These are phyloP conservation scores for Solanum tarapatanum DNA, from an alignment of 257 asterid species.

Conservation along the genomic window DNA sequence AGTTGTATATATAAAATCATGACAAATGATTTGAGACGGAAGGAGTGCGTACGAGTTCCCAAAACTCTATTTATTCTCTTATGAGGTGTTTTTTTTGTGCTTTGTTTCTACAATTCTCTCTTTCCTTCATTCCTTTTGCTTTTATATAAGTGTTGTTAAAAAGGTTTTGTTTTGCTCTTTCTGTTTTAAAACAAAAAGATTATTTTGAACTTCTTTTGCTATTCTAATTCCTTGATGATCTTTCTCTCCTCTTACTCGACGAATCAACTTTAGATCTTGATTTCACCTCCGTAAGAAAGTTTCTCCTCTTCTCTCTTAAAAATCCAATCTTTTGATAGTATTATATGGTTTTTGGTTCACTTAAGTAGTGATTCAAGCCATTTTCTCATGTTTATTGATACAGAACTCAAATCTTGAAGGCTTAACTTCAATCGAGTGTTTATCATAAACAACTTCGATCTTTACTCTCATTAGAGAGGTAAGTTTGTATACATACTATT, in stretches of 20 bases:
- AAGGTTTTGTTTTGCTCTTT: neutral
- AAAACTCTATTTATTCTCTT: conserved; percentile 1
- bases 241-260: neutral
- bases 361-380: neutral
- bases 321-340: neutral
- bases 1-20: too few species aligned
- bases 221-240: too few species aligned
- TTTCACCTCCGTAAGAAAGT: neutral
- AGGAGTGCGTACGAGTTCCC: neutral
- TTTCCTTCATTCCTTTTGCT: neutral
- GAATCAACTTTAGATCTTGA: neutral
- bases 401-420: neutral
- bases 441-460: neutral
- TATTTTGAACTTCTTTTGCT: neutral
- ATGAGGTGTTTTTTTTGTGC: neutral
- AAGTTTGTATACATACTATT: rapidly evolving
- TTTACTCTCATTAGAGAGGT: neutral
- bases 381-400: neutral
- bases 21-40: neutral
- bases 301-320: neutral
- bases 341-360: neutral
- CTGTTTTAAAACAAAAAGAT: neutral
- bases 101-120: neutral
- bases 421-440: neutral
- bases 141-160: neutral